phyloP scores from a whole-genome alignment of 495 filamentous ascomycete species.

The Aspergillus cavernicola region DNA sequence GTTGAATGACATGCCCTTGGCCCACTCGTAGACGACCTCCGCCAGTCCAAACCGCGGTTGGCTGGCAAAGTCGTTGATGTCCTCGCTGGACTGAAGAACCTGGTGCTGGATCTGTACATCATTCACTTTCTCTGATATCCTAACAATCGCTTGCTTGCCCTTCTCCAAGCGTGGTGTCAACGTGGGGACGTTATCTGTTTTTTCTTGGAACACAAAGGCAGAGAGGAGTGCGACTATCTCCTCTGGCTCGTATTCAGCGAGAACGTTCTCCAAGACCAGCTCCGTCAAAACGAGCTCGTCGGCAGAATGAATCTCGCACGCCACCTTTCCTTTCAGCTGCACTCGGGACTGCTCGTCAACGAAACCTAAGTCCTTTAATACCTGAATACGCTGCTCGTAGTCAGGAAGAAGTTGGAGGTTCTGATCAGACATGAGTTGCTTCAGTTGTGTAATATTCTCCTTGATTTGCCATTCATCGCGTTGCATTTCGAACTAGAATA shows the following conservation, averaged over 20 bases:
- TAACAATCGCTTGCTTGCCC: conserved; percentile 80
- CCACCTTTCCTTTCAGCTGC: conserved; percentile 94
- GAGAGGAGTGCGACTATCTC: conserved; percentile 94
- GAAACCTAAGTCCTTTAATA: conserved; percentile 85
- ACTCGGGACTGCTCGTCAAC: conserved; percentile 81
- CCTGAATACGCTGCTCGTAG: conserved; percentile 91
- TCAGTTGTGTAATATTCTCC: conserved; percentile 81
- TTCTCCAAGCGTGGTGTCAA: conserved; percentile 78
- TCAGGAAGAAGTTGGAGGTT: conserved; percentile 96
- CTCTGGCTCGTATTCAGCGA: conserved; percentile 91
- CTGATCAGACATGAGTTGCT: conserved; percentile 87
- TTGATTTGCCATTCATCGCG: conserved; percentile 93
- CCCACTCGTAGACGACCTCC: conserved; percentile 99
- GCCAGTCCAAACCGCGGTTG: conserved; percentile 86
- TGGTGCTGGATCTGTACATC: conserved; percentile 80
- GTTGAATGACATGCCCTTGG: conserved; percentile 94
- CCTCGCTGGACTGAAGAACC: conserved; percentile 83
- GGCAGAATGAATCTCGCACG: conserved; percentile 96
- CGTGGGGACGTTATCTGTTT: conserved; percentile 80
- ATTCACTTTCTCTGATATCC: conserved; percentile 88
- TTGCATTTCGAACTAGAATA: conserved; percentile 73
- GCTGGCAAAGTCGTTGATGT: conserved; percentile 86
- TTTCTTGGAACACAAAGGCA: conserved; percentile 98
- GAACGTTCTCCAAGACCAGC: conserved; percentile 90
- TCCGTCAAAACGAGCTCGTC: conserved; percentile 98